phyloP scores from a whole-genome alignment of 2,329 filamentous ascomycete species.

The Epichloe hybrida region DNA sequence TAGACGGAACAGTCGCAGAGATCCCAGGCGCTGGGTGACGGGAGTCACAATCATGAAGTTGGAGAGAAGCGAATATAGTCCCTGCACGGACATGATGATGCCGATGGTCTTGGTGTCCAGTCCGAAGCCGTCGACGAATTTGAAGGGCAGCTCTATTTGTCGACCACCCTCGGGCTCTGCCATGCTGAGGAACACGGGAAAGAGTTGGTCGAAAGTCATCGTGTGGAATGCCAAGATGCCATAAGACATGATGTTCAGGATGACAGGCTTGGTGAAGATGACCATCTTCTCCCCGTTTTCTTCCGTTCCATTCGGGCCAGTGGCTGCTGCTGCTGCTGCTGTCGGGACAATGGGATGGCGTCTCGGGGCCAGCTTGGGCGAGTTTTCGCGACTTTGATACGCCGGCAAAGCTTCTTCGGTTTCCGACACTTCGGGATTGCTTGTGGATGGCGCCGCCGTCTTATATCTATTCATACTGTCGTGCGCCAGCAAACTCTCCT shows the following conservation, averaged over 20 bases:
- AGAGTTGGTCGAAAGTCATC: constrained; percentile 88
- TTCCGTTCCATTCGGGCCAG: background rate
- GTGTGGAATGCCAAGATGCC: constrained; percentile 93
- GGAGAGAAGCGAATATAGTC: constrained; percentile 75
- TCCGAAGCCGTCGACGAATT: constrained; percentile 77
- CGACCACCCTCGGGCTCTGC: constrained; percentile 30
- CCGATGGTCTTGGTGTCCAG: constrained; percentile 76
- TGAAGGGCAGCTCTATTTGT: constrained; percentile 59
- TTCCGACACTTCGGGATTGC: constrained; percentile 4
- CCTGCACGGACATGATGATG: constrained; percentile 77
- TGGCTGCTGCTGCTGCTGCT: background rate
- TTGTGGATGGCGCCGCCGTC: constrained; percentile 19
- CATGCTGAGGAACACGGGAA: constrained; percentile 83
- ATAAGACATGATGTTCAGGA: constrained; percentile 79
- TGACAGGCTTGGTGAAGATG: constrained; percentile 65
- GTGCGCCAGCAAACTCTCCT: constrained; percentile 47
- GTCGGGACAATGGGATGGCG: constrained; percentile 9
- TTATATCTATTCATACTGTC: constrained; percentile 52
- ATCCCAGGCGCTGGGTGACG: constrained; percentile 61
- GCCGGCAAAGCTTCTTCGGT: constrained; percentile 50
- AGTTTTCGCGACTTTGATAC: constrained; percentile 50
- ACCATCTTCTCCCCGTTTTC: constrained; percentile 29
- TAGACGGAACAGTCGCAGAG: constrained; percentile 68
- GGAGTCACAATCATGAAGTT: constrained; percentile 76
- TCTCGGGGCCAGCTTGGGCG: constrained; percentile 30